Conservation (phyloP, 2,329 filamentous ascomycete genomes). For the Mycosphaerella sp. region DNA sequence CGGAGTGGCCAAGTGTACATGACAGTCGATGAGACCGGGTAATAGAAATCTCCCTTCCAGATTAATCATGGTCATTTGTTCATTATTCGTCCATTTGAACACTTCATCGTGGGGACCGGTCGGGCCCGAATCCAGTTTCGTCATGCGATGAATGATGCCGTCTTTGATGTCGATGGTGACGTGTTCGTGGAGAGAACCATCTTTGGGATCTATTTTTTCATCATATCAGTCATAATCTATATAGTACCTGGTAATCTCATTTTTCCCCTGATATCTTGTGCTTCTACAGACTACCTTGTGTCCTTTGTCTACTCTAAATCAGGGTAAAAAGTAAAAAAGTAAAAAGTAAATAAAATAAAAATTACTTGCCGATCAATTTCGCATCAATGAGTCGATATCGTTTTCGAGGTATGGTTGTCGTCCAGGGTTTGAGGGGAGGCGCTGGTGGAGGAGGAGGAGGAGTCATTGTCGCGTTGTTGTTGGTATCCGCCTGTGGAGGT, state of each 20-base stretch:
- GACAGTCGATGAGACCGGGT: constrained; percentile 49
- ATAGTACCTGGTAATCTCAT: background rate
- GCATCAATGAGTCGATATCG: constrained; percentile 23
- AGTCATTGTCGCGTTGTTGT: background rate
- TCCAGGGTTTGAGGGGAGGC: constrained; percentile 22
- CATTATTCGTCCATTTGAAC: constrained; percentile 26
- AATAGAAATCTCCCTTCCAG: constrained; percentile 42
- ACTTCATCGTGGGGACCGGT: constrained; percentile 26
- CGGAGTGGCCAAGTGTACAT: constrained; percentile 45
- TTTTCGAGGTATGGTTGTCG: constrained; percentile 11
- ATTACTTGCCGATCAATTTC: constrained; percentile 18
- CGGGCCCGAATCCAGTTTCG: constrained; percentile 23
- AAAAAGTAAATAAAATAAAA: background rate
- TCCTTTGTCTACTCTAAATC: too few species aligned
- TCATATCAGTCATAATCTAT: too few species aligned
- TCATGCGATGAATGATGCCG: constrained; percentile 28
- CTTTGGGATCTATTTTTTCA: constrained; percentile 26
- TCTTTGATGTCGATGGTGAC: constrained; percentile 30
- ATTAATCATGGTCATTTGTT: constrained; percentile 34
- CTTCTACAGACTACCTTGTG: too few species aligned
- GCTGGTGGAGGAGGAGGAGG: background rate
- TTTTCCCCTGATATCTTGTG: background rate
- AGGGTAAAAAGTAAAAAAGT: too few species aligned
- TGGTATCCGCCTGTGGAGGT: background rate
- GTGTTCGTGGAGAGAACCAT: constrained; percentile 28